Conservation (phyloP, 2,329 filamentous ascomycete species). For the Beauveria brongniartii region DNA sequence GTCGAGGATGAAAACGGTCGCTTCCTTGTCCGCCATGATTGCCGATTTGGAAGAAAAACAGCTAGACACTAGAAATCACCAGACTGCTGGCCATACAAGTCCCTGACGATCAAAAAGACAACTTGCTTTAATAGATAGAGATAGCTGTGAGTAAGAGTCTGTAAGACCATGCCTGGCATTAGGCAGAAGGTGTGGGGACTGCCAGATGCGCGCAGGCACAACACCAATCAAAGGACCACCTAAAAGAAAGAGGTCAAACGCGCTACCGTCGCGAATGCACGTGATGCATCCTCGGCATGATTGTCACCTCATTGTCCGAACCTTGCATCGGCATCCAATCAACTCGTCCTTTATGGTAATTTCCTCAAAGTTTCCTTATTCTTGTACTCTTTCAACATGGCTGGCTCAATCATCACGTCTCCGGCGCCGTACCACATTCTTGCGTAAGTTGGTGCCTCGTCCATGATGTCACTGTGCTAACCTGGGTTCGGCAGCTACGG, state of each 20-base stretch:
- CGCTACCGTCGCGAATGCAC: conserved; percentile 7
- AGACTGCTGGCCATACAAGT: not conserved
- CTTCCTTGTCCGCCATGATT: conserved; percentile 85
- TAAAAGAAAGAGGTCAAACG: not conserved
- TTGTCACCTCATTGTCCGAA: not conserved
- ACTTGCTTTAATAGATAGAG: conserved; percentile 5
- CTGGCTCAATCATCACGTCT: conserved; percentile 47
- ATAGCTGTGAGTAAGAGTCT: not conserved
- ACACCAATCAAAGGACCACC: not conserved
- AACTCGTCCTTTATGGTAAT: not conserved
- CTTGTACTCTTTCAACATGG: conserved; percentile 29
- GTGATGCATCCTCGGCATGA: conserved; percentile 2
- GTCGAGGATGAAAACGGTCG: conserved; percentile 86
- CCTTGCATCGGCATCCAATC: not conserved
- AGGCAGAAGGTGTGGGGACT: conserved; percentile 11
- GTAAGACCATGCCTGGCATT: not conserved
- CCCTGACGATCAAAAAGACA: not conserved
- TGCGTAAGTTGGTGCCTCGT: conserved; percentile 40
- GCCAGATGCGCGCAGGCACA: not conserved
- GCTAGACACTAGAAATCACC: not conserved
- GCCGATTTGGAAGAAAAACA: not conserved
- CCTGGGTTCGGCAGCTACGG: conserved; percentile 58
- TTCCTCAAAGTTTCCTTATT: not conserved
- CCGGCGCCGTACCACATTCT: conserved; percentile 70
- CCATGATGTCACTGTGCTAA: conserved; percentile 15